phyloP scores from a whole-genome alignment of 75 land plant genomes.

The Pinus taeda region DNA sequence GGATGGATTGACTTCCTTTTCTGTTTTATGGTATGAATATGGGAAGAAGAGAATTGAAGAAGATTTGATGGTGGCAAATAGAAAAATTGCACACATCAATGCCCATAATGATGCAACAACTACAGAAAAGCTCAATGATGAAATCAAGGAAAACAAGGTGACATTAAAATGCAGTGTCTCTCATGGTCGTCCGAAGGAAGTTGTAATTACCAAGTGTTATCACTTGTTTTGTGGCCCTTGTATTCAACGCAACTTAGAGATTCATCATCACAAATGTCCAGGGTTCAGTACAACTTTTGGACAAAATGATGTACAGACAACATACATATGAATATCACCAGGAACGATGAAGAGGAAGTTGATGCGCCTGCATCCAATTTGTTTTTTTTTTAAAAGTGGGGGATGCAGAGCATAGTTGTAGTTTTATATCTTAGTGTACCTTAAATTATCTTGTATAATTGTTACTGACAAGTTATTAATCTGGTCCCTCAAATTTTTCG shows the following conservation, averaged over 20 bases:
- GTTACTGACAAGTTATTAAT: too few species aligned
- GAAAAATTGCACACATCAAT: slow-evolving; percentile 52
- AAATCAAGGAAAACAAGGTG: slow-evolving; percentile 71
- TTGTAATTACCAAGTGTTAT: slow-evolving; percentile 91
- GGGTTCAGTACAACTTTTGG: slow-evolving; percentile 77
- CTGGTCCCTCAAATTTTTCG: too few species aligned
- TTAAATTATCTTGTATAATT: too few species aligned
- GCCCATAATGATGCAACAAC: slow-evolving; percentile 58
- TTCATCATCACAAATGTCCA: slow-evolving; percentile 90
- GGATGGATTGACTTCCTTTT: neutral
- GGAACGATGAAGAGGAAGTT: too few species aligned
- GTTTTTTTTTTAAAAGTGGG: too few species aligned
- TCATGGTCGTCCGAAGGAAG: slow-evolving; percentile 82
- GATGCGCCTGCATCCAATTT: too few species aligned
- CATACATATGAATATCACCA: slow-evolving; percentile 56
- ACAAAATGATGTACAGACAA: slow-evolving; percentile 77
- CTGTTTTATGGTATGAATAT: slow-evolving; percentile 19
- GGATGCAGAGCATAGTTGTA: too few species aligned
- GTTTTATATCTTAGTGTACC: too few species aligned
- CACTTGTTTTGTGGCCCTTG: slow-evolving; percentile 90
- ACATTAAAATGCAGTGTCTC: slow-evolving; percentile 85
- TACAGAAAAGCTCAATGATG: slow-evolving; percentile 67
- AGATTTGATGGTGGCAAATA: slow-evolving; percentile 49
- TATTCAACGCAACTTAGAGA: slow-evolving; percentile 64
- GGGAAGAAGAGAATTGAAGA: slow-evolving; percentile 77